Base-by-base conservation (phyloP, 2,329 filamentous ascomycete genomes). In the Cordyceps cicadae region DNA sequence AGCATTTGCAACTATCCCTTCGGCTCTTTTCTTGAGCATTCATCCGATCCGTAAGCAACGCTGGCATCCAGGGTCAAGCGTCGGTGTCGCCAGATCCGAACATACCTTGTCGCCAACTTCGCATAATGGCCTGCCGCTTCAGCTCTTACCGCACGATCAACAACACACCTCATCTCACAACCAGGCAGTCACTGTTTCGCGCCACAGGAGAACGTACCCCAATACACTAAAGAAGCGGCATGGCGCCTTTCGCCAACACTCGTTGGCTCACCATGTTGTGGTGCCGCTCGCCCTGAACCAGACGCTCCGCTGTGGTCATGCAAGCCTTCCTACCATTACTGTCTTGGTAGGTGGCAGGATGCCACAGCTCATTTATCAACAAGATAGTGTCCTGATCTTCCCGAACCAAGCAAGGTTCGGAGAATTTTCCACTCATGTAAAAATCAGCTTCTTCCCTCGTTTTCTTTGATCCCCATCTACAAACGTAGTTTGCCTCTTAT, bases 161-260 rank as follows among this genome's bases (percentile, higher is more conserved):
- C 34, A 14, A 34, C 15, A 24, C 45, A 12, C 45, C 4, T 6
- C n/a, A 6, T 8, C 15, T 51, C 46, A 41, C 46, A 56, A 14
- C 45, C 39, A 17, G 43, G 54, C 54, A 49, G 29, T 56, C 19
- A 29, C 55, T 46, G 46, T 51, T 32, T 37, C 2, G 32, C 34
- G 34, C 48, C 17, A 17, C 21, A 51, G 14, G 21, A 32, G 37
- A 52, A 17, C 19, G 17, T n/a, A 26, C 46, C 24, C 41, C 39
- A 53, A 37, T 15, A 15, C 57, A 59, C 50, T 59, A 59, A 53
- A 24, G 39, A 54, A 59, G 19, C 57, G 49, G 49, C 57, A 59
- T 54, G 57, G 50, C 50, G 50, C 32, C 39, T 26, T 48, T 43
- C 11, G 29, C 14, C 49, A 46, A 17, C 39, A 26, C 46, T 59